Percentiles rank a stretch among this genome's conserved stretches.
Conservation (phyloP, 306 rosid species). For the Fragaria nilgerrensis region DNA sequence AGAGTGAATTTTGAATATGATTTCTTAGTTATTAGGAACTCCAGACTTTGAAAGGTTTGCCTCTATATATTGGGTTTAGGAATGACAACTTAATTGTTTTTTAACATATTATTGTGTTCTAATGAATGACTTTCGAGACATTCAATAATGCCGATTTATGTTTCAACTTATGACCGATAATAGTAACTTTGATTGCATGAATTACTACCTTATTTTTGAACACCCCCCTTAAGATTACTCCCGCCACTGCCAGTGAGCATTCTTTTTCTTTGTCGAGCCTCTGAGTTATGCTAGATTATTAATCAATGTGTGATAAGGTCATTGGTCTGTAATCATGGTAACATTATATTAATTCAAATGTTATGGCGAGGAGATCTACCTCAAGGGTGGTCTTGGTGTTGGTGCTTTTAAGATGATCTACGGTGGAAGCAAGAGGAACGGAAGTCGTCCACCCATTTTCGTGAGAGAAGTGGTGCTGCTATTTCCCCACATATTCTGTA, state of each 20-base stretch:
- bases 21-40: too few species aligned
- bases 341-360: not conserved
- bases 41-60: too few species aligned
- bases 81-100: too few species aligned
- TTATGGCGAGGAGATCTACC: slow-evolving; percentile 56
- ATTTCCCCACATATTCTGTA: slow-evolving; percentile 49
- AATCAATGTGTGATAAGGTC: not conserved
- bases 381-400: slow-evolving; percentile 64
- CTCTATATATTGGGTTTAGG: too few species aligned
- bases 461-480: slow-evolving; percentile 59
- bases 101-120: too few species aligned
- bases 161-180: too few species aligned
- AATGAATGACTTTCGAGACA: too few species aligned
- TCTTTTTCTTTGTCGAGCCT: not conserved
- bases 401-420: slow-evolving; percentile 55
- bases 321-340: not conserved
- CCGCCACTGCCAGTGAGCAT: not conserved
- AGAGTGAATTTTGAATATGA: too few species aligned
- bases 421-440: slow-evolving; percentile 61
- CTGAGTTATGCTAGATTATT: not conserved
- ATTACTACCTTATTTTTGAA: too few species aligned
- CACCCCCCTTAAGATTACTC: too few species aligned
- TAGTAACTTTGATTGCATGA: too few species aligned
- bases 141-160: too few species aligned
- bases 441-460: slow-evolving; percentile 64